Evolutionary conservation across 768 basidiomycete genomes (phyloP), one percentile per base, ranked within the genome.

Genomic region (Lanmaoa pseudosensibilis): DNA sequence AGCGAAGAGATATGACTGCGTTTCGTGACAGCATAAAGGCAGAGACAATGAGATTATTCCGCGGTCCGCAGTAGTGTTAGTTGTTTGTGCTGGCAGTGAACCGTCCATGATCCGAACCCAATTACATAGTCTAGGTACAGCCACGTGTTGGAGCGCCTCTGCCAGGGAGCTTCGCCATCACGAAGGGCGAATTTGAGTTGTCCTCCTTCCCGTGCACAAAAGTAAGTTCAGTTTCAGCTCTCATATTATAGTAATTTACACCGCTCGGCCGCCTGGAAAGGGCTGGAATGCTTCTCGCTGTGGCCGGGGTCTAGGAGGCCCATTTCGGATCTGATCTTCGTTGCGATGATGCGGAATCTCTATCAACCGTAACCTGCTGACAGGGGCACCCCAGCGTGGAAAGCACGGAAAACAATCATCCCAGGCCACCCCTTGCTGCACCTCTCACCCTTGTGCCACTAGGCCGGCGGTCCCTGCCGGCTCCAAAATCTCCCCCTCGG

Each of bases 381-480:
- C 66, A 70, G 69, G 69, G 71, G 67, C 54, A 69, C 43, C 53
- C 27, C 23, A 32, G 40, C 71, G 71, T 70, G 69, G 71, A 71
- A 71, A 52, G 48, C n/a, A 46, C 19, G 15, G 32, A 52, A 50
- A 54, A 53, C 48, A 34, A 37, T 43, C 51, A 53, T 66, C 64
- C 55, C 64, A 57, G 57, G 55, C 49, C 30, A 19, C 51, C 59
- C 63, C 66, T 56, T 57, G 49, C 46, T 46, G 40, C 43, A 23
- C 37, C 55, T 64, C 55, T 45, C 65, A 64, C 58, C 52, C 62
- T 47, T 33, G 19, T 37, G 21, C 25, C 27, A 48, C 52, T 18
- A 39, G 15, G 34, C 25, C 12, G 40, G 48, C 46, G 27, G 55
- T 56, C 56, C 50, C 57, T 62, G 56, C 21, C 43, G 45, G 50